Conservation (phyloP, 768 basidiomycete species). For the Suillus sp. region DNA sequence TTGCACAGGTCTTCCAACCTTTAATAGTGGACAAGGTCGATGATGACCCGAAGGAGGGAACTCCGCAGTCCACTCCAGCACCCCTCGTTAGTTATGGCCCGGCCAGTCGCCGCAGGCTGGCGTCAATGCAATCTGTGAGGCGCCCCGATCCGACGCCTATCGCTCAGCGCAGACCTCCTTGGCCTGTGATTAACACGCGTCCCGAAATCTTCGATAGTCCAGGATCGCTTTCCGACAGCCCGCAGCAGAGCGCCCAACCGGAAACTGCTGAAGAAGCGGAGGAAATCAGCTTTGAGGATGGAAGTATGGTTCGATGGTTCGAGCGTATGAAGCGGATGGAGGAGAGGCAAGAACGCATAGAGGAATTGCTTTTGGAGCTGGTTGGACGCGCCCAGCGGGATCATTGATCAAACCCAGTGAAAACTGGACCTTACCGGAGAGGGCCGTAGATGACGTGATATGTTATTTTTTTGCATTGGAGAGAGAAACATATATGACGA, state of each 20-base stretch:
- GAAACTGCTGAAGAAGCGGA: slow-evolving; percentile 31
- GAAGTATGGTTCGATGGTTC: slow-evolving; percentile 30
- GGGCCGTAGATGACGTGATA: too few relatives aligned
- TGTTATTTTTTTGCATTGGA: too few relatives aligned
- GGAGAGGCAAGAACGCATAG: slow-evolving; percentile 48
- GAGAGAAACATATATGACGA: too few relatives aligned
- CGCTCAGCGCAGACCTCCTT: slow-evolving; percentile 16
- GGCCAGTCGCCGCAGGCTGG: slow-evolving; percentile 40
- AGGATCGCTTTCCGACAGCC: slow-evolving; percentile 29
- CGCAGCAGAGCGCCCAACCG: slow-evolving; percentile 23
- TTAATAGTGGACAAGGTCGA: slow-evolving; percentile 58
- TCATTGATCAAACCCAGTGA: not conserved
- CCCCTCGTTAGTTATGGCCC: slow-evolving; percentile 41
- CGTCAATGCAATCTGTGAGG: slow-evolving; percentile 34
- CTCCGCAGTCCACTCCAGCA: slow-evolving; percentile 18
- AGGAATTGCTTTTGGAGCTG: slow-evolving; percentile 44
- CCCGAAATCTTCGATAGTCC: slow-evolving; percentile 18
- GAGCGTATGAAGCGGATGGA: slow-evolving; percentile 45
- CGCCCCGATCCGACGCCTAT: slow-evolving; percentile 13
- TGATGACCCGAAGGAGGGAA: slow-evolving; percentile 38
- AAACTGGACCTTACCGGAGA: too few relatives aligned
- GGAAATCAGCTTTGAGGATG: slow-evolving; percentile 29
- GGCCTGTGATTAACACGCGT: slow-evolving; percentile 29
- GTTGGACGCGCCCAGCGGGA: not conserved
- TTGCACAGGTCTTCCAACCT: slow-evolving; percentile 77